A percentile compares a stretch with the other conserved stretches of the same genome.
Evolutionary conservation across 805 yeast species (phyloP).

Genomic region (Ogataea salicorniae): DNA sequence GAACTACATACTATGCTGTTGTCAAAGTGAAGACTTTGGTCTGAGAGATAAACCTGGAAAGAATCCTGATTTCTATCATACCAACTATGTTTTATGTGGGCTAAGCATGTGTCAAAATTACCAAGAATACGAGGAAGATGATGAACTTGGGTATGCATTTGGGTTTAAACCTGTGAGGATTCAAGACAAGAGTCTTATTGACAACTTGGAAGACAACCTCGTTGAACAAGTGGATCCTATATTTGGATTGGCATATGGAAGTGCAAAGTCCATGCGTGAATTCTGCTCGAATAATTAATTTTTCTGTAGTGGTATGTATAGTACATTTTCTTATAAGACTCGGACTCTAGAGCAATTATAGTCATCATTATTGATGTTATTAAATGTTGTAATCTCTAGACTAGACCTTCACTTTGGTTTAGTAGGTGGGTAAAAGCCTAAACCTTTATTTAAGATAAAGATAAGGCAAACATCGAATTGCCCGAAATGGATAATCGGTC

Average conservation of each 20-base stretch:
- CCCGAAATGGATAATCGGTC: too few relatives aligned
- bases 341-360: too few relatives aligned
- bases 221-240: constrained; percentile 46
- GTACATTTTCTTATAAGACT: too few relatives aligned
- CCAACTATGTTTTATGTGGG: constrained; percentile 81
- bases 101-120: constrained; percentile 52
- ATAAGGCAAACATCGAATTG: too few relatives aligned
- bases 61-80: constrained; percentile 80
- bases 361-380: too few relatives aligned
- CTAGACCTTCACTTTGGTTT: too few relatives aligned
- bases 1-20: constrained; percentile 66
- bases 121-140: constrained; percentile 22
- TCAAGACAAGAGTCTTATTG: constrained; percentile 13
- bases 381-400: too few relatives aligned
- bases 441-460: too few relatives aligned
- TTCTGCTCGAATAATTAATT: neutral
- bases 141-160: constrained; percentile 21
- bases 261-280: constrained; percentile 15
- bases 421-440: too few relatives aligned
- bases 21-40: constrained; percentile 62
- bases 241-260: constrained; percentile 49
- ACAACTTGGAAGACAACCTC: constrained; percentile 13
- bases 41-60: constrained; percentile 84
- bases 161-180: constrained; percentile 24
- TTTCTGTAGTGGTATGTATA: too few relatives aligned